phyloP scores from a whole-genome alignment of 805 yeast species.

The Kluyveromyces wickerhamii region DNA sequence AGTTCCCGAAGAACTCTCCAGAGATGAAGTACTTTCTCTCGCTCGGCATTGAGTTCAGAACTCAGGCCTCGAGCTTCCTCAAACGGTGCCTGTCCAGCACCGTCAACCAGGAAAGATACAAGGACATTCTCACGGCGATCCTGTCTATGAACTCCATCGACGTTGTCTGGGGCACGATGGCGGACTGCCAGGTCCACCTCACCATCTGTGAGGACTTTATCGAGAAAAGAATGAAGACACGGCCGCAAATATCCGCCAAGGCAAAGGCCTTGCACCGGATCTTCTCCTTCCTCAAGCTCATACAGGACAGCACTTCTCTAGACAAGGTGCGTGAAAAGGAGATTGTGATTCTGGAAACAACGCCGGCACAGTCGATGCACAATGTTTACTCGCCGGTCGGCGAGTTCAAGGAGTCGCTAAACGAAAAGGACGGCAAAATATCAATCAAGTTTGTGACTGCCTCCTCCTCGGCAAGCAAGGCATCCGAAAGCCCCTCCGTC shows the following conservation, averaged over 20 bases:
- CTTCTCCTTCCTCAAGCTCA: constrained; percentile 61
- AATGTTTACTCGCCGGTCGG: constrained; percentile 15
- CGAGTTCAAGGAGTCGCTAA: constrained; percentile 26
- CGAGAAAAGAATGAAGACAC: constrained; percentile 54
- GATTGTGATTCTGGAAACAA: constrained; percentile 17
- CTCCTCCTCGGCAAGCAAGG: constrained; percentile 19
- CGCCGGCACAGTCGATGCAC: no score
- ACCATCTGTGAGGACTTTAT: constrained; percentile 72
- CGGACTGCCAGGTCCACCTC: constrained; percentile 69
- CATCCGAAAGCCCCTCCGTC: constrained; percentile 11
- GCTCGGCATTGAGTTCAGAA: constrained; percentile 64
- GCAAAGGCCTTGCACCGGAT: constrained; percentile 73
- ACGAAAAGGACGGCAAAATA: constrained; percentile 41
- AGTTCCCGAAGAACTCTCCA: constrained; percentile 56
- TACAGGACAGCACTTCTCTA: constrained; percentile 62
- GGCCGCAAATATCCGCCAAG: constrained; percentile 63
- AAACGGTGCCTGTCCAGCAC: constrained; percentile 48
- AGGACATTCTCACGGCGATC: constrained; percentile 75
- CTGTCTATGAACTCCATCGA: constrained; percentile 83
- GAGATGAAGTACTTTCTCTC: constrained; percentile 64
- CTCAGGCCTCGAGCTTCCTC: constrained; percentile 65
- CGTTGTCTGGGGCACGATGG: constrained; percentile 86
- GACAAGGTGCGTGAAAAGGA: constrained; percentile 22
- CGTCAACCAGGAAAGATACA: constrained; percentile 57
- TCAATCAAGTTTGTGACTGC: constrained; percentile 33